phyloP scores from a whole-genome alignment of 257 asterid species.

The Ocimum tenuiflorum region DNA sequence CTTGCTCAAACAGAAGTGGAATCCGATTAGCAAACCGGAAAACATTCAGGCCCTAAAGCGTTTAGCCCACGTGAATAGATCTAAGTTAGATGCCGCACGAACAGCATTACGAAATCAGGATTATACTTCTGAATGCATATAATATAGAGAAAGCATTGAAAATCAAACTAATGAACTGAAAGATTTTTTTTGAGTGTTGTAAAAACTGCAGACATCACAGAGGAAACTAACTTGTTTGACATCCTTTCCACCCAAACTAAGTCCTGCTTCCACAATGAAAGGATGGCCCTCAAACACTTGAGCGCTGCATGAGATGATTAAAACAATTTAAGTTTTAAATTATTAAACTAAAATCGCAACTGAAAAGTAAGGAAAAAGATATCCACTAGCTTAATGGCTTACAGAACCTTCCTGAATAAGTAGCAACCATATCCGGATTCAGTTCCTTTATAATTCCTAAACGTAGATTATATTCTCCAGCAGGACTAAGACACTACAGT shows the following conservation, averaged over 20 bases:
- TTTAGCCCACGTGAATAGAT: constrained; percentile 19
- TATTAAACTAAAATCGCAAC: constrained; percentile 8
- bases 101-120: not conserved
- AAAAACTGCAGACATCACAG: not conserved
- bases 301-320: constrained; percentile 51
- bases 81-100: not conserved
- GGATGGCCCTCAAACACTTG: constrained; percentile 98
- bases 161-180: not conserved
- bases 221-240: constrained; percentile 68
- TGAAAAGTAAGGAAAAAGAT: not conserved
- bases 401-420: constrained; percentile 82
- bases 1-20: constrained; percentile 92
- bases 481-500: constrained; percentile 86
- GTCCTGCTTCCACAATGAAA: constrained; percentile 88
- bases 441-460: constrained; percentile 84
- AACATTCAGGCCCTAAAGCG: constrained; percentile 67
- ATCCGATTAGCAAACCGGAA: constrained; percentile 94
- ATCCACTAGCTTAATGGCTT: not conserved
- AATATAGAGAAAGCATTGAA: not conserved
- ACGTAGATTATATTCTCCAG: constrained; percentile 85
- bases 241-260: constrained; percentile 87
- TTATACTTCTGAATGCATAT: not conserved
- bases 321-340: not conserved
- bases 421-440: constrained; percentile 94
- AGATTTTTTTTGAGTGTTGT: not conserved